Conservation (phyloP, 1,284 basidiomycete species). For the Cutaneotrichosporon spelunceum region DNA sequence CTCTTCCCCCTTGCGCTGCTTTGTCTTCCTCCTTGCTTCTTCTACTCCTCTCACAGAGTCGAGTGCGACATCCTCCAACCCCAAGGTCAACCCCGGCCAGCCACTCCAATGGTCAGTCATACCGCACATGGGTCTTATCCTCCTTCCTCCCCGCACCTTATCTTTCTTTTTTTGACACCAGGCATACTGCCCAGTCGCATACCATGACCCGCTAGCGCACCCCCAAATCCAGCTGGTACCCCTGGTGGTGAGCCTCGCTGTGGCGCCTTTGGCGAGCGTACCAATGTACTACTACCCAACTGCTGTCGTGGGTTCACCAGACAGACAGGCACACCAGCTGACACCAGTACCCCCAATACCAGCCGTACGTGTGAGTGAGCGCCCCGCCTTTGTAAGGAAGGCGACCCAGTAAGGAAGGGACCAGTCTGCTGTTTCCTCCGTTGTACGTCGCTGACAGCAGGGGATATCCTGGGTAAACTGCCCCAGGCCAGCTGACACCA, state of each 20-base stretch:
- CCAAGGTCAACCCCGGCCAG: no score
- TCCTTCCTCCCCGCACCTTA: no score
- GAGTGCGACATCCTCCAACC: no score
- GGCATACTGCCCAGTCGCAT: no score
- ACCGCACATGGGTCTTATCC: no score
- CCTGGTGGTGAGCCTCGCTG: background rate
- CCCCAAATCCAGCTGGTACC: background rate
- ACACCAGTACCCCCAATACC: background rate
- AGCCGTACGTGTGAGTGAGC: background rate
- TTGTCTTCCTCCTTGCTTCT: no score
- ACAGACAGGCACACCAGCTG: background rate
- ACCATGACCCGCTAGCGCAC: background rate
- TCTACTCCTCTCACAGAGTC: no score
- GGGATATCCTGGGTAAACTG: background rate
- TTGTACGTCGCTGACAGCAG: background rate
- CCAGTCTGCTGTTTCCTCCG: no score
- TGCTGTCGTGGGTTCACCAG: background rate
- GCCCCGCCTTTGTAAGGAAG: background rate
- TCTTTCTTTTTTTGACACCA: no score
- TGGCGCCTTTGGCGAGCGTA: background rate
- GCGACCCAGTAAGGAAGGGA: background rate
- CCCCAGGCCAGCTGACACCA: background rate
- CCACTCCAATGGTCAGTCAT: no score
- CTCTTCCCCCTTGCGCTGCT: no score
- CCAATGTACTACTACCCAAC: background rate